A percentile compares a stretch with the other conserved stretches of the same genome.
Conservation (phyloP, 202 grass and related monocot species). For the Panicum hallii region DNA sequence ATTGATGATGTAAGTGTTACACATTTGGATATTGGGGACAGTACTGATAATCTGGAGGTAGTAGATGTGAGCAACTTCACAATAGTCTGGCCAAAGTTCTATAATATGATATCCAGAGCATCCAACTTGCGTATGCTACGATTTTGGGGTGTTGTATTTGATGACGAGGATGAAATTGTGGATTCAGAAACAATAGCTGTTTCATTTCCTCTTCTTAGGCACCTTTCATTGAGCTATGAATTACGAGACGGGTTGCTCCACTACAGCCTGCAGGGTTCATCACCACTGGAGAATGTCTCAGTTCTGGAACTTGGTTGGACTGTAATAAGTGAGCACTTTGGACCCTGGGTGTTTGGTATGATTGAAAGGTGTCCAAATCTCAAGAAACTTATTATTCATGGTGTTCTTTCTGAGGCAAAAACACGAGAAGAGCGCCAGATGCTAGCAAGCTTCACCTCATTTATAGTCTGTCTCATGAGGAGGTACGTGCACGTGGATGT, state of each 20-base stretch:
- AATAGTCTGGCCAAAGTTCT: slow-evolving; percentile 93
- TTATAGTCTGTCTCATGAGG: slow-evolving; percentile 82
- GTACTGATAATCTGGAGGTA: slow-evolving; percentile 74
- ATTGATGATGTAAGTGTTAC: slow-evolving; percentile 95
- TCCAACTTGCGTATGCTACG: slow-evolving; percentile 72
- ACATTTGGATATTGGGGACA: slow-evolving; percentile 96
- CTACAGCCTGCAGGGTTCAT: slow-evolving; percentile 79
- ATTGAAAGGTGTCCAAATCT: slow-evolving; percentile 96
- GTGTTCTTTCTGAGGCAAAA: slow-evolving; percentile 88
- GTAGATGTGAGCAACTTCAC: slow-evolving; percentile 95
- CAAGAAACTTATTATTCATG: slow-evolving; percentile 94
- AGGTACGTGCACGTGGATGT: slow-evolving; percentile 92
- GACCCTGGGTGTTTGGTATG: slow-evolving; percentile 98
- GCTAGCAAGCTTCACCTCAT: slow-evolving; percentile 82
- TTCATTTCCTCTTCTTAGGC: slow-evolving; percentile 85
- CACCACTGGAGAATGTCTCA: slow-evolving; percentile 76
- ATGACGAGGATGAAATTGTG: slow-evolving; percentile 93
- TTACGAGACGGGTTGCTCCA: slow-evolving; percentile 80
- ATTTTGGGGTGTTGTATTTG: slow-evolving; percentile 95
- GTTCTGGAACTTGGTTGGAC: slow-evolving; percentile 96
- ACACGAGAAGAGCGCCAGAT: slow-evolving; percentile 85
- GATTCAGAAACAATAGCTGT: slow-evolving; percentile 89
- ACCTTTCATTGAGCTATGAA: slow-evolving; percentile 95
- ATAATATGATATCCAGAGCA: slow-evolving; percentile 84
- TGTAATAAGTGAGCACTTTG: slow-evolving; percentile 94